A percentile compares a stretch with the other conserved stretches of the same genome.
Evolutionary conservation across 169 alveolate species (phyloP).

Genomic region (Theileria parva): DNA sequence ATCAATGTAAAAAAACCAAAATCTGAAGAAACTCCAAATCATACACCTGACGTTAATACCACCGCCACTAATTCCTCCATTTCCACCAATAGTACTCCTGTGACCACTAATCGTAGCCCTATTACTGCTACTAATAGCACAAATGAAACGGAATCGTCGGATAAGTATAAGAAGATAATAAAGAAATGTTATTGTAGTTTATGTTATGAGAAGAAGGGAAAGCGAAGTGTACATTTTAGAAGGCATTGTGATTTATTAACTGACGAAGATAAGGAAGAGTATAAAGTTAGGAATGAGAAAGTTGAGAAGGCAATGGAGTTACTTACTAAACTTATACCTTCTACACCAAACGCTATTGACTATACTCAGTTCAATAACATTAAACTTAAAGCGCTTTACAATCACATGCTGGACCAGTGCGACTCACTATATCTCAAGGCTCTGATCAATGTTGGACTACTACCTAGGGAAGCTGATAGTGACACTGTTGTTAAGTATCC

Average conservation of each 20-base stretch:
- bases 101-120: no score
- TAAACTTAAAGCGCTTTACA: slow-evolving; percentile 68
- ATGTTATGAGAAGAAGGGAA: slow-evolving; percentile 61
- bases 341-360: slow-evolving; percentile 32
- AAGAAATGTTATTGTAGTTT: slow-evolving; percentile 73
- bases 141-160: background rate
- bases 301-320: slow-evolving; percentile 34
- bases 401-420: slow-evolving; percentile 60
- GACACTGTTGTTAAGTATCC: slow-evolving; percentile 17
- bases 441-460: slow-evolving; percentile 20
- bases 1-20: background rate
- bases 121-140: background rate
- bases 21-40: slow-evolving; percentile 8
- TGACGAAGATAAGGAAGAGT: slow-evolving; percentile 74
- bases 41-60: background rate
- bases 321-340: slow-evolving; percentile 5
- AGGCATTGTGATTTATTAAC: slow-evolving; percentile 75
- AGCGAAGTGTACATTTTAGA: slow-evolving; percentile 72
- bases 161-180: slow-evolving; percentile 13
- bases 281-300: slow-evolving; percentile 62
- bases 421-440: slow-evolving; percentile 15
- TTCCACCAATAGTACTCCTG: background rate
- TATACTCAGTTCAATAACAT: slow-evolving; percentile 55
- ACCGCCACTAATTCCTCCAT: background rate
- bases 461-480: background rate